Conservation (phyloP, 768 basidiomycete genomes). For the Boletus reticuloceps region DNA sequence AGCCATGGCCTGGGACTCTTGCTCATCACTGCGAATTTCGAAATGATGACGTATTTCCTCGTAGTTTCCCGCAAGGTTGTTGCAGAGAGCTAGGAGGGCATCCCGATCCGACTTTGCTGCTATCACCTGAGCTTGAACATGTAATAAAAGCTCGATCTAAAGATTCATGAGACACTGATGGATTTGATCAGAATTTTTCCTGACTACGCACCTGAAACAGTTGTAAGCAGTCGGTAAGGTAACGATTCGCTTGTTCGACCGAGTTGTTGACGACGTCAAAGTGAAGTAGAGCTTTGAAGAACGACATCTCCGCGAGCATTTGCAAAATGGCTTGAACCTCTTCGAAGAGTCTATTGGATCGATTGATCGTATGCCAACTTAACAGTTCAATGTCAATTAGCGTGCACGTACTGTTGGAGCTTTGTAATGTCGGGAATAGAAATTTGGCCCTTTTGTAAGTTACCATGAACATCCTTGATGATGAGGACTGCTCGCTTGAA, state of each 20-base stretch:
- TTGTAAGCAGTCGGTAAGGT: background rate
- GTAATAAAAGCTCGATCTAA: background rate
- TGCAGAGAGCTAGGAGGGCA: background rate
- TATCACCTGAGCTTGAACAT: background rate
- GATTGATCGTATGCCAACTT: background rate
- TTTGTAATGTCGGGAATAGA: background rate
- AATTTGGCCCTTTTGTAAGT: background rate
- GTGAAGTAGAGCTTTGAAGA: conserved; percentile 3
- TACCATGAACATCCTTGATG: background rate
- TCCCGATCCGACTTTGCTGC: background rate
- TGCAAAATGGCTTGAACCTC: conserved; percentile 1
- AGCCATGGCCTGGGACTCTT: conserved; percentile 3
- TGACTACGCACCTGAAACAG: background rate
- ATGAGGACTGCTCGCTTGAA: background rate
- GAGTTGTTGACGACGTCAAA: background rate
- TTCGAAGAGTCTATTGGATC: background rate
- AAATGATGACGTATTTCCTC: background rate
- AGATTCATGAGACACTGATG: background rate
- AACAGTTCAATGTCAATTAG: background rate
- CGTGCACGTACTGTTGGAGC: background rate
- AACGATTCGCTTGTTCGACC: background rate
- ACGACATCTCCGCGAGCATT: background rate
- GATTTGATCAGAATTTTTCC: too few species aligned
- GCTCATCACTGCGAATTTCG: background rate
- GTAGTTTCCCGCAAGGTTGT: background rate